phyloP scores from a whole-genome alignment of 2,329 filamentous ascomycete genomes.

The Hymenoscyphus linearis region DNA sequence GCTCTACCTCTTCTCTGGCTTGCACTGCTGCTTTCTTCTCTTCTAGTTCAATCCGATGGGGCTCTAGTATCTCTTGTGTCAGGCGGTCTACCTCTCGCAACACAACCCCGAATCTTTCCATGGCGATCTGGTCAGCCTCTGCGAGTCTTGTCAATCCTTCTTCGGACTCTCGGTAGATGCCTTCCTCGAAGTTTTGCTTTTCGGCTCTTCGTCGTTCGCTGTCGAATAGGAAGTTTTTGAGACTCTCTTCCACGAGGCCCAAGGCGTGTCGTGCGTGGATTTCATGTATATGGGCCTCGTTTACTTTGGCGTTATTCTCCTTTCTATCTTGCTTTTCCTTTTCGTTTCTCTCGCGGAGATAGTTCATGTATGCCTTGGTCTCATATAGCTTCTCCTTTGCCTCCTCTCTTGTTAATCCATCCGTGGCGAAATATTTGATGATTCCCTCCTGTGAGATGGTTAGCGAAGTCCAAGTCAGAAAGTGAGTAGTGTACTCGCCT shows the following conservation, averaged over 20 bases:
- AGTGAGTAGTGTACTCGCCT: conserved; percentile 3
- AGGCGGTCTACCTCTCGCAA: not conserved
- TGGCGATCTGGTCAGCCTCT: not conserved
- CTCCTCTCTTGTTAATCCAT: not conserved
- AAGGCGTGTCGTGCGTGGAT: not conserved
- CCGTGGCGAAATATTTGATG: not conserved
- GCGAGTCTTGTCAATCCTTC: not conserved
- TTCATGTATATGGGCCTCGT: not conserved
- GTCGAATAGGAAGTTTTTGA: not conserved
- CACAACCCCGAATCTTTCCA: not conserved
- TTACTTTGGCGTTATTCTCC: not conserved
- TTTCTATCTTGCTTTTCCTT: not conserved
- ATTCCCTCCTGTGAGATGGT: not conserved
- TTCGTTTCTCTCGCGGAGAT: not conserved
- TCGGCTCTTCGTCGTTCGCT: not conserved
- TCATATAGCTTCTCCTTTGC: conserved; percentile 6
- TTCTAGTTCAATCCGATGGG: not conserved
- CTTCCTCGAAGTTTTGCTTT: not conserved
- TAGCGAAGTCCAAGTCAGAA: not conserved
- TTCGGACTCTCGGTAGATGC: not conserved
- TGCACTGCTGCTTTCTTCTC: not conserved
- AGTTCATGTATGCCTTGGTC: not conserved
- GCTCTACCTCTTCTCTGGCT: not conserved
- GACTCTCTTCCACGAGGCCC: not conserved
- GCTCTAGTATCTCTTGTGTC: not conserved